Evolutionary conservation across 2,329 filamentous ascomycete species (phyloP), one percentile per base, ranked within the genome.

Genomic region (Epichloe coenophiala): DNA sequence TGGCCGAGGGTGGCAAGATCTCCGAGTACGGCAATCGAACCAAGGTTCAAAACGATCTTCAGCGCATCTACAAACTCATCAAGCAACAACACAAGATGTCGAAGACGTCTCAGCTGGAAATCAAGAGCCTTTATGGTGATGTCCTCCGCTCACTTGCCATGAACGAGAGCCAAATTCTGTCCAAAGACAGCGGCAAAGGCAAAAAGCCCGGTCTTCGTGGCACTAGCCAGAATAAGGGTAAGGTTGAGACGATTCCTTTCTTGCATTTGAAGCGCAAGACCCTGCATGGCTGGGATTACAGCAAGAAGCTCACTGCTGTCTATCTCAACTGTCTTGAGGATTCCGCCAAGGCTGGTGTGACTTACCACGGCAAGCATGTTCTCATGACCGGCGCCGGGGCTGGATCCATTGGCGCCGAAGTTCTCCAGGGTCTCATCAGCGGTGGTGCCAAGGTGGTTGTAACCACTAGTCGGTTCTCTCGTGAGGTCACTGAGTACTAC

Each of bases 301-400:
- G 88, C 81, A 98, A 97, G 79, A 96, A 94, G 74, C 80, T 98
- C 52, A 97, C 93, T 23, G 86, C 88, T 51, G 70, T 90, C 59
- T 98, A 98, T 66, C 80, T 98, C 36, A 88, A 96, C 65, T 89
- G 88, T 55, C 72, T 98, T 35, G 90, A 95, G 71, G 80, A 90
- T 56, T 89, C 90, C 57, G 93, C 93, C 57, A 86, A 83, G 61
- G 76, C 81, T 51, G 93, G 93, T 67, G 83, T 98, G 53, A 93
- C 83, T 45, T 98, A 95, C 75, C 80, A 89, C 65, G 88, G 86
- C 71, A 97, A 96, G 76, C 88, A 97, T 63, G 91, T 86, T 45
- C 80, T 98, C 58, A 98, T 98, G 90, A 98, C 93, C 55, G 93
- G 93, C 72, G 93, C 93, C 58, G 93, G 93, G 69, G 93, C 90